Evolutionary conservation across 2,329 filamentous ascomycete genomes (phyloP).

Genomic region (Drechslera avenae): DNA sequence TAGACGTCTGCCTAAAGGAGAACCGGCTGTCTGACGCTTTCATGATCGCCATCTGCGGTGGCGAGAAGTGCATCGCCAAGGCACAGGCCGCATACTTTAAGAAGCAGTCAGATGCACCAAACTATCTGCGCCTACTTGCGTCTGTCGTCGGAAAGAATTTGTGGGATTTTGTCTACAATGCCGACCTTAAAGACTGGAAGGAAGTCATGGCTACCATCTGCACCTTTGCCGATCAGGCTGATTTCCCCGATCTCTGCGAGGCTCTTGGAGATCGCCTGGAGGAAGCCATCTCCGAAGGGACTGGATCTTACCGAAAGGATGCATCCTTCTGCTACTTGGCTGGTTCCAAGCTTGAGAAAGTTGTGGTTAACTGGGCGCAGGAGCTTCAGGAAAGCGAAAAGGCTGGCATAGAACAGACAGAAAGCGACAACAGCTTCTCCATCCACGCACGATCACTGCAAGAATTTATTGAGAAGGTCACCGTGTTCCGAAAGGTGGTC

Average conservation of each 20-base stretch:
- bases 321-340: slow-evolving; percentile 96
- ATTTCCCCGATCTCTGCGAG: slow-evolving; percentile 95
- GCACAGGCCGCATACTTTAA: slow-evolving; percentile 90
- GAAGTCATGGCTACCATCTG: slow-evolving; percentile 95
- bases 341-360: slow-evolving; percentile 96
- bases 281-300: slow-evolving; percentile 64
- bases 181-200: slow-evolving; percentile 91
- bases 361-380: slow-evolving; percentile 89
- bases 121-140: slow-evolving; percentile 86
- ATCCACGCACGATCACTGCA: slow-evolving; percentile 88
- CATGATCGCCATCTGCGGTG: slow-evolving; percentile 96
- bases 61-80: slow-evolving; percentile 90
- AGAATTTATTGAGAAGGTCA: slow-evolving; percentile 97
- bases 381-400: slow-evolving; percentile 86
- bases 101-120: slow-evolving; percentile 79
- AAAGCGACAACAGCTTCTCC: slow-evolving; percentile 82
- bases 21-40: slow-evolving; percentile 94
- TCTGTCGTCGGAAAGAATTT: slow-evolving; percentile 96
- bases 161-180: slow-evolving; percentile 98
- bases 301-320: slow-evolving; percentile 70
- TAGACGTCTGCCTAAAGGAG: slow-evolving; percentile 86
- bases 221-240: slow-evolving; percentile 87
- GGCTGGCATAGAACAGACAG: slow-evolving; percentile 69
- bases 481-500: slow-evolving; percentile 90
- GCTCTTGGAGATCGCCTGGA: slow-evolving; percentile 89